Conservation (phyloP, 2,329 filamentous ascomycete genomes). For the Apiospora sp. region DNA sequence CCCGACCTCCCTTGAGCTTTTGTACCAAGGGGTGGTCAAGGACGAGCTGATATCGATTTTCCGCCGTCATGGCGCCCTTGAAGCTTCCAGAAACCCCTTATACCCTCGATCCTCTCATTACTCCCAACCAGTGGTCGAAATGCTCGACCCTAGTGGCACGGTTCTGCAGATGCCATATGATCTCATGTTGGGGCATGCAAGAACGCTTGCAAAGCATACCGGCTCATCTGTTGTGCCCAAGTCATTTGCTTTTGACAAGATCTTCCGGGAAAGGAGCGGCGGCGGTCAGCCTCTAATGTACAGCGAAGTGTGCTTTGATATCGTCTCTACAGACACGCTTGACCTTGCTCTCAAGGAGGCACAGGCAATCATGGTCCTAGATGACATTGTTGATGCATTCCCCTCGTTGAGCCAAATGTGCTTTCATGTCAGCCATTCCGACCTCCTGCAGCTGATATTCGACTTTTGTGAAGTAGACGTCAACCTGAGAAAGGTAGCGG, state of each 20-base stretch:
- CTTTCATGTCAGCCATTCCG: constrained; percentile 89
- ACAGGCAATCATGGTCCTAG: constrained; percentile 91
- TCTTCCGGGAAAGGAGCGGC: constrained; percentile 81
- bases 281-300: constrained; percentile 84
- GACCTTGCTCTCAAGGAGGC: constrained; percentile 91
- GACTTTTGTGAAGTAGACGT: constrained; percentile 84
- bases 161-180: constrained; percentile 94
- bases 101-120: constrained; percentile 88
- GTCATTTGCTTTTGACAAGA: constrained; percentile 85
- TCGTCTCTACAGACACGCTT: constrained; percentile 82
- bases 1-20: constrained; percentile 65
- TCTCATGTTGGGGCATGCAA: constrained; percentile 86
- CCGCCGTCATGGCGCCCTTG: constrained; percentile 86
- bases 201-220: constrained; percentile 77
- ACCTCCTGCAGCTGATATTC: constrained; percentile 86
- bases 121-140: constrained; percentile 74
- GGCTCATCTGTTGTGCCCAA: constrained; percentile 71
- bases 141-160: constrained; percentile 86
- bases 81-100: constrained; percentile 75
- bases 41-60: constrained; percentile 81
- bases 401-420: constrained; percentile 82
- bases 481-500: constrained; percentile 73
- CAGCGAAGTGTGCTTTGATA: constrained; percentile 95
- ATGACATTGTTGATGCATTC: constrained; percentile 86
- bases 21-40: constrained; percentile 78